Conservation (phyloP, 2,329 filamentous ascomycete genomes). For the Capronia epimyces region DNA sequence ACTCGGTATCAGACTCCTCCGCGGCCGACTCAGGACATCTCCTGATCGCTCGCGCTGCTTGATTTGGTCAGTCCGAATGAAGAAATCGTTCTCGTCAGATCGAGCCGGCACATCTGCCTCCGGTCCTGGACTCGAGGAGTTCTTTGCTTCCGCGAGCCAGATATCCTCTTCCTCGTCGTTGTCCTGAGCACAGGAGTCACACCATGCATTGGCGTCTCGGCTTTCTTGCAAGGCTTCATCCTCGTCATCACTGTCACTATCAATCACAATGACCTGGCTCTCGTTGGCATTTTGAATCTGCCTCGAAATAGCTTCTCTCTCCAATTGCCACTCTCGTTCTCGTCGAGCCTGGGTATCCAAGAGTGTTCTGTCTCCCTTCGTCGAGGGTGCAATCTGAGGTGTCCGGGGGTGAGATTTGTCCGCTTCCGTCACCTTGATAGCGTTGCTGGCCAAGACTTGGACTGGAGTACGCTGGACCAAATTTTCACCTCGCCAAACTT, state of each 20-base stretch:
- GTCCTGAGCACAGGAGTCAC: conserved; percentile 8
- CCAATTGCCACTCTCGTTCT: conserved; percentile 42
- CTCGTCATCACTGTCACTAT: conserved; percentile 35
- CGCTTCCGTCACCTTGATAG: background rate
- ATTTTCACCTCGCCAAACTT: conserved; percentile 15
- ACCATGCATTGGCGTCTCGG: conserved; percentile 12
- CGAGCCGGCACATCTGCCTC: conserved; percentile 6
- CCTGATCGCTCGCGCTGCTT: conserved; percentile 14
- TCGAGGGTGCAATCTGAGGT: background rate
- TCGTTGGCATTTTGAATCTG: conserved; percentile 41
- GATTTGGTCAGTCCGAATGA: conserved; percentile 5
- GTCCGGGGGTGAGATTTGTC: conserved; percentile 5
- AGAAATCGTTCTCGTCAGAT: background rate
- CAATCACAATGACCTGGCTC: conserved; percentile 42
- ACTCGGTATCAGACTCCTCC: conserved; percentile 31
- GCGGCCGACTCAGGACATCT: conserved; percentile 25
- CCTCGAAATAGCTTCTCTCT: conserved; percentile 42
- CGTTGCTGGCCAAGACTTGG: background rate
- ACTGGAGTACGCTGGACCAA: conserved; percentile 12
- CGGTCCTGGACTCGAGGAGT: conserved; percentile 36
- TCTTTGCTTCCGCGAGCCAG: conserved; percentile 41
- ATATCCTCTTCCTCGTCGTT: conserved; percentile 42
- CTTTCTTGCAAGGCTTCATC: conserved; percentile 13
- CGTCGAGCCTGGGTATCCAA: conserved; percentile 26
- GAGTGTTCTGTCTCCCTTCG: background rate